phyloP scores from a whole-genome alignment of 140 eudicot species.

The Ambrosia hybrid region DNA sequence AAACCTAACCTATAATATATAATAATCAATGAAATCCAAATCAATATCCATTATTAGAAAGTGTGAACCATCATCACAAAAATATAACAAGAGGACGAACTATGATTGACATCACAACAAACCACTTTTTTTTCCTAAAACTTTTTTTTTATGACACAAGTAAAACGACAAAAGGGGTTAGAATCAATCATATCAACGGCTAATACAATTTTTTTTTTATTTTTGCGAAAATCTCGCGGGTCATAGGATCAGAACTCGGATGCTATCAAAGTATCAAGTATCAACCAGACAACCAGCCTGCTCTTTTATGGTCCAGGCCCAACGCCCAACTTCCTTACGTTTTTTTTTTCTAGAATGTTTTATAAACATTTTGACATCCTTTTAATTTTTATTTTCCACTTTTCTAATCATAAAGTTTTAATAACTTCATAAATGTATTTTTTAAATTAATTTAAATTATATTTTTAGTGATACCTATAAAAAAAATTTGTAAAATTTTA shows the following conservation, averaged over 20 bases:
- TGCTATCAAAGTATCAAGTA: too few relatives aligned
- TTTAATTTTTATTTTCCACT: background rate
- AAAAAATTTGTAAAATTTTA: too few relatives aligned
- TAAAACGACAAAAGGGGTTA: slow-evolving; percentile 5
- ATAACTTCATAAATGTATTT: background rate
- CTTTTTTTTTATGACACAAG: background rate
- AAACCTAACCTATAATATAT: too few relatives aligned
- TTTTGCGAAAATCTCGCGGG: background rate
- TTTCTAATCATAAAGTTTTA: background rate
- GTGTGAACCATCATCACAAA: background rate
- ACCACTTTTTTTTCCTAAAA: background rate
- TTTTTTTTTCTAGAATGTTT: background rate
- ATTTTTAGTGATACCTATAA: too few relatives aligned
- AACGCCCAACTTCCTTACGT: background rate
- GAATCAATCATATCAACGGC: too few relatives aligned
- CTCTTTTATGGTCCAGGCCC: background rate
- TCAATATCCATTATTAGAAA: background rate
- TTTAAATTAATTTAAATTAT: too few relatives aligned
- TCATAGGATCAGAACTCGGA: background rate
- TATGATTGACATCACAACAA: slow-evolving; percentile 1
- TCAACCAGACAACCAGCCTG: background rate
- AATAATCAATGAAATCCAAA: background rate
- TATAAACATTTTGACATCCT: background rate
- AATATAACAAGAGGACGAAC: background rate
- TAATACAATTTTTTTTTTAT: too few relatives aligned